Evolutionary conservation across 805 yeast genomes (phyloP), one percentile per base, ranked within the genome.

Genomic region (Barnettozyma wickerhamii): DNA sequence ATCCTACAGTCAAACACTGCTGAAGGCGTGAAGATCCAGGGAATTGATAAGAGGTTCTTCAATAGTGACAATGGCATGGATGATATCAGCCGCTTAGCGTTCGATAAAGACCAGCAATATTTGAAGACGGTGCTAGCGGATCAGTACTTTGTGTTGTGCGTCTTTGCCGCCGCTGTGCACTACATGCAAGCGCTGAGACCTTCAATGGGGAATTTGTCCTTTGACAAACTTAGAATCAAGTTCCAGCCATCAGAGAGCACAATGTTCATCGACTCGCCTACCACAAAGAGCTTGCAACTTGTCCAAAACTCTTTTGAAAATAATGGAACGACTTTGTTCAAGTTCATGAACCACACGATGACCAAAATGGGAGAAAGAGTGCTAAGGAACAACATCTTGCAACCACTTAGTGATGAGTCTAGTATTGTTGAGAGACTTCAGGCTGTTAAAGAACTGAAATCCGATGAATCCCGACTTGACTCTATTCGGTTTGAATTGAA

Each of bases 291-390:
- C n/a, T 53, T 73, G 6, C 74, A 72, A 37, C 47, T 74, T 19
- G 51, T 65, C 2, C 62, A 63, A 9, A 70, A 65, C 46, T 51
- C 55, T 3, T 34, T 51, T 5, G 60, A 58, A 7, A 49, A 49
- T 15, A 56, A 49, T 7, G 67, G 64, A 0, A 36, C 55, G 7
- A 60, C 69, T 0, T 51, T 74, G 7, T 58, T 63, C 23, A 67
- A 64, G 19, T 56, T 59, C 30, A 45, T 72, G 33, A 62, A 72
- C 46, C 46, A 52, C 1, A 70, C 75, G 0, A 42, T 51, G 0
- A 73, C 79, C 0, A 67, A 63, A 38, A 74, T 73, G 78, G 79
- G 78, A 0, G 55, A 52, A 13, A 47, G 77, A 37, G 42, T 65
- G 6, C 50, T 74, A 35, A 61, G 64, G 44, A 66, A 59, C 27